Conservation (phyloP, 495 filamentous ascomycete species). For the Xylaria curta region DNA sequence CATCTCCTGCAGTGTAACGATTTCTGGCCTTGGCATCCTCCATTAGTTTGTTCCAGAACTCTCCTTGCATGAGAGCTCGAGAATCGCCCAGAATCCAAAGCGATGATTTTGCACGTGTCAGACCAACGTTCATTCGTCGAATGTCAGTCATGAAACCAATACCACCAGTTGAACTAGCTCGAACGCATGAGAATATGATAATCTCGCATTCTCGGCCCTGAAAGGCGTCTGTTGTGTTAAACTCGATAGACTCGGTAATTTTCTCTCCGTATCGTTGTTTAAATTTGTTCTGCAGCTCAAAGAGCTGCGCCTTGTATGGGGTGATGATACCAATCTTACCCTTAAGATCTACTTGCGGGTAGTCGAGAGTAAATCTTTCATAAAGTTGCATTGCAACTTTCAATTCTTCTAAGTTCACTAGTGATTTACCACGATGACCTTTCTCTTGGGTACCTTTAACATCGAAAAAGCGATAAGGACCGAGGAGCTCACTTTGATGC, state of each 20-base stretch:
- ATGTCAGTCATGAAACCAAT: constrained; percentile 99
- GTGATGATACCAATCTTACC: constrained; percentile 96
- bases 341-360: constrained; percentile 68
- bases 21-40: constrained; percentile 75
- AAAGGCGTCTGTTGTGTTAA: constrained; percentile 98
- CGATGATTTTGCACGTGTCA: constrained; percentile 94
- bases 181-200: constrained; percentile 98
- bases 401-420: constrained; percentile 88
- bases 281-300: constrained; percentile 76
- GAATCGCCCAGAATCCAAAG: constrained; percentile 96
- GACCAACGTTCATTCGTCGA: constrained; percentile 98
- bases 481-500: constrained; percentile 81
- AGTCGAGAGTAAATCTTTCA: constrained; percentile 75
- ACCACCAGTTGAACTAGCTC: constrained; percentile 83
- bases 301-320: constrained; percentile 93
- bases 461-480: constrained; percentile 97
- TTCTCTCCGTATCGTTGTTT: constrained; percentile 69
- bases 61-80: constrained; percentile 78
- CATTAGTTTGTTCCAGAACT: constrained; percentile 88
- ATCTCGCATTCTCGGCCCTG: constrained; percentile 96
- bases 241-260: constrained; percentile 83
- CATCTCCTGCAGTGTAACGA: constrained; percentile 76
- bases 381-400: constrained; percentile 85
- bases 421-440: constrained; percentile 79
- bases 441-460: constrained; percentile 85